phyloP scores from a whole-genome alignment of 108 stramenopile species.

The Nannochloropsis gaditana region DNA sequence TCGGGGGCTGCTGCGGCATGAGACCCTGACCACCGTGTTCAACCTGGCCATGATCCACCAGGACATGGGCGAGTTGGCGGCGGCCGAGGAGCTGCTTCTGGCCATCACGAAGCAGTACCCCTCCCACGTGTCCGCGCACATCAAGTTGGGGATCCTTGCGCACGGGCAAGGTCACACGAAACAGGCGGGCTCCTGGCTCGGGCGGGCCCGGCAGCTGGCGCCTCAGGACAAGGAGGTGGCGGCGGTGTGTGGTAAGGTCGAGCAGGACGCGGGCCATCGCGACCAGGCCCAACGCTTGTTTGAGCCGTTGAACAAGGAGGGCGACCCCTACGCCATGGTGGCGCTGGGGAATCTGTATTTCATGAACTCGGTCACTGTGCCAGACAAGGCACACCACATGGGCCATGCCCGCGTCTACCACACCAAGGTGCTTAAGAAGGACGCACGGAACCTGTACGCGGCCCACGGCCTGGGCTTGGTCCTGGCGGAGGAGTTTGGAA shows the following conservation, averaged over 20 bases:
- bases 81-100: neutral
- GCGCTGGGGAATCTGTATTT: slow-evolving; percentile 42
- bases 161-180: neutral
- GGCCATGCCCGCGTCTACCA: neutral
- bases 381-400: slow-evolving; percentile 6
- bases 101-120: neutral
- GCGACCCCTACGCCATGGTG: slow-evolving; percentile 46
- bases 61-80: neutral
- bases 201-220: neutral
- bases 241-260: neutral
- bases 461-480: neutral
- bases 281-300: slow-evolving; percentile 12
- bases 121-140: neutral
- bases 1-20: slow-evolving; percentile 1
- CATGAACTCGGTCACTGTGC: slow-evolving; percentile 27
- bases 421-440: neutral
- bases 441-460: neutral
- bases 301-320: slow-evolving; percentile 11
- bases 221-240: slow-evolving; percentile 14
- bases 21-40: neutral
- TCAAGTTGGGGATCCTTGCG: neutral
- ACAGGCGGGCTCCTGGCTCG: neutral
- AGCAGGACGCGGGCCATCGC: neutral
- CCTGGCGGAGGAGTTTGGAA: slow-evolving; percentile 15
- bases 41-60: neutral